These are phyloP conservation scores for Mycena amicta DNA, from an alignment of 768 basidiomycete species.

Conservation along the genomic window DNA sequence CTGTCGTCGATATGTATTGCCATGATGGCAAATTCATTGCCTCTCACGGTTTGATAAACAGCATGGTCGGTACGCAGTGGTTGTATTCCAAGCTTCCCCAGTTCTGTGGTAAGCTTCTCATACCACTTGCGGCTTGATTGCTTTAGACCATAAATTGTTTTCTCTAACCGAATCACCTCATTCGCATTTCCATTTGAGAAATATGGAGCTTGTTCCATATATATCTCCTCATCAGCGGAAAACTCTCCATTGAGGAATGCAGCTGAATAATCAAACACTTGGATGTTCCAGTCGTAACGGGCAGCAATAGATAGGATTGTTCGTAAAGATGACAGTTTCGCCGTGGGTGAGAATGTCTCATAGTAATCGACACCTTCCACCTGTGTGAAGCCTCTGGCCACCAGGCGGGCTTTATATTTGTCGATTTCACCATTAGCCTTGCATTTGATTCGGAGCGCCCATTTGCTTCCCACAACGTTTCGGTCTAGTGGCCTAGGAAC, in stretches of 20 bases:
- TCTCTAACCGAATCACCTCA: conserved; percentile 1
- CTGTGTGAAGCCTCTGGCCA: background rate
- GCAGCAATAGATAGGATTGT: conserved; percentile 17
- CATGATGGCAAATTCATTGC: conserved; percentile 8
- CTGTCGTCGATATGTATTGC: conserved; percentile 38
- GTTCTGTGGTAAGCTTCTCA: conserved; percentile 16
- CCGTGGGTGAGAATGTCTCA: conserved; percentile 24
- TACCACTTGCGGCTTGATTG: conserved; percentile 36
- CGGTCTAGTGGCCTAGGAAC: conserved; percentile 21
- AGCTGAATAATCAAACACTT: conserved; percentile 10
- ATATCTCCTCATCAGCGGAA: conserved; percentile 14
- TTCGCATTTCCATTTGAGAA: background rate
- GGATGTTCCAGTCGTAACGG: conserved; percentile 17
- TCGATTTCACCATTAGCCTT: conserved; percentile 33
- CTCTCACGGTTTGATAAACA: conserved; percentile 6
- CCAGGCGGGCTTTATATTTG: conserved; percentile 29
- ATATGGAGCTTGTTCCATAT: conserved; percentile 25
- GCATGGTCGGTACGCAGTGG: conserved; percentile 9
- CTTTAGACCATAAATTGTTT: conserved; percentile 37
- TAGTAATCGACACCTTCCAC: background rate
- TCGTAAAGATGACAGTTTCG: conserved; percentile 13
- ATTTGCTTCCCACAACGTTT: conserved; percentile 24
- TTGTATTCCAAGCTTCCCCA: conserved; percentile 10
- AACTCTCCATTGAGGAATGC: conserved; percentile 16
- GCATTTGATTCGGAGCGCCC: conserved; percentile 35